Percentiles rank a stretch among this genome's conserved stretches.
These are phyloP conservation scores for Trametes versicolor DNA, from an alignment of 1,284 basidiomycete species.

Conservation along the genomic window DNA sequence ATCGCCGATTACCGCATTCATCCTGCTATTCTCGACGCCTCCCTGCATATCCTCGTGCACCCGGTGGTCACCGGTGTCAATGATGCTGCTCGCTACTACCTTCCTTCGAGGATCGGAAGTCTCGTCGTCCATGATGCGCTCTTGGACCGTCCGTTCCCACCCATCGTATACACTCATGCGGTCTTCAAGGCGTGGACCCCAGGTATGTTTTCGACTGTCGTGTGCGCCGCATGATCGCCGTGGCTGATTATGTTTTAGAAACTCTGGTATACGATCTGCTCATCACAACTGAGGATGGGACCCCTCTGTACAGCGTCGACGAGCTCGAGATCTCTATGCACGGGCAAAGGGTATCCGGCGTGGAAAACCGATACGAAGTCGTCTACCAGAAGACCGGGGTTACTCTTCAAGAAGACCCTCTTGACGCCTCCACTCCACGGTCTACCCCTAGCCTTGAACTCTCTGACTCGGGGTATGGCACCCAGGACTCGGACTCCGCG, in stretches of 20 bases:
- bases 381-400: slow-evolving; percentile 14
- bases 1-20: slow-evolving; percentile 41
- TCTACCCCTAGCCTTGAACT: not conserved
- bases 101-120: slow-evolving; percentile 40
- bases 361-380: slow-evolving; percentile 30
- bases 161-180: slow-evolving; percentile 33
- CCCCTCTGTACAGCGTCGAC: slow-evolving; percentile 27
- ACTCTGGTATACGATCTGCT: slow-evolving; percentile 31
- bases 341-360: slow-evolving; percentile 22
- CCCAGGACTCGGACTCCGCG: not conserved
- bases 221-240: not conserved
- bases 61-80: slow-evolving; percentile 38
- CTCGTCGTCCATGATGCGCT: slow-evolving; percentile 35
- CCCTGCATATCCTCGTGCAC: slow-evolving; percentile 45
- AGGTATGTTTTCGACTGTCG: slow-evolving; percentile 29
- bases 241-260: slow-evolving; percentile 11
- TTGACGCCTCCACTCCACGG: not conserved
- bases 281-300: slow-evolving; percentile 31
- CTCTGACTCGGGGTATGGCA: not conserved
- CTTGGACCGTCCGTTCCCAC: slow-evolving; percentile 26
- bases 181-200: slow-evolving; percentile 38
- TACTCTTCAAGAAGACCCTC: not conserved
- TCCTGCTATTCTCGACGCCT: slow-evolving; percentile 52
- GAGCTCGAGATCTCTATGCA: slow-evolving; percentile 33
- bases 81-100: slow-evolving; percentile 43